Conservation (phyloP, 2,329 filamentous ascomycete species). For the Exophiala mesophila region DNA sequence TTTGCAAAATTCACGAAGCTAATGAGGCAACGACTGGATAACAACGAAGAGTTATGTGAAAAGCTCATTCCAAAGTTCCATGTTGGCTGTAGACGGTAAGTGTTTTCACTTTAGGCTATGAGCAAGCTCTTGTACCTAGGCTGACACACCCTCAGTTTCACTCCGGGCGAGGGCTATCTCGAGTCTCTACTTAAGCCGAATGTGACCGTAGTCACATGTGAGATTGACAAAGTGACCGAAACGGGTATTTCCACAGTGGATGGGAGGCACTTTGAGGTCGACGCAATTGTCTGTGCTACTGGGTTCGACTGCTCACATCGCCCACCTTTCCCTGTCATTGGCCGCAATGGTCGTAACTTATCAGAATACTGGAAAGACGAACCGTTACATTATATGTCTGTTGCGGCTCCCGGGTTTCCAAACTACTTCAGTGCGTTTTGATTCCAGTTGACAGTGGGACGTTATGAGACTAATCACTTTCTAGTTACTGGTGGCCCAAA, state of each 20-base stretch:
- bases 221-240: slow-evolving; percentile 29
- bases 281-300: slow-evolving; percentile 34
- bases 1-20: slow-evolving; percentile 8
- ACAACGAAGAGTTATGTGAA: slow-evolving; percentile 28
- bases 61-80: slow-evolving; percentile 34
- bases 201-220: slow-evolving; percentile 14
- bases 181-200: slow-evolving; percentile 21
- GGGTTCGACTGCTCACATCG: slow-evolving; percentile 12
- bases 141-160: slow-evolving; percentile 31
- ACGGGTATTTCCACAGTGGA: slow-evolving; percentile 29
- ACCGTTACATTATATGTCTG: slow-evolving; percentile 40
- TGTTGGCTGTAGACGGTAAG: slow-evolving; percentile 43
- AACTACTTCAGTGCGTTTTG: slow-evolving; percentile 29
- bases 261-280: slow-evolving; percentile 28
- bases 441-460: neutral
- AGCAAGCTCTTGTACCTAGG: too few species aligned
- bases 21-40: slow-evolving; percentile 24
- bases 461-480: neutral
- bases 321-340: slow-evolving; percentile 13
- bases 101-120: slow-evolving; percentile 15
- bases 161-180: slow-evolving; percentile 35
- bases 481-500: slow-evolving; percentile 30
- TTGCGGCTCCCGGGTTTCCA: slow-evolving; percentile 44
- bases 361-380: slow-evolving; percentile 33
- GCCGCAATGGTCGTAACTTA: slow-evolving; percentile 21